Evolutionary conservation across 192 early-diverging fungal genomes (phyloP).

Genomic region (Backusella tuberculispora): DNA sequence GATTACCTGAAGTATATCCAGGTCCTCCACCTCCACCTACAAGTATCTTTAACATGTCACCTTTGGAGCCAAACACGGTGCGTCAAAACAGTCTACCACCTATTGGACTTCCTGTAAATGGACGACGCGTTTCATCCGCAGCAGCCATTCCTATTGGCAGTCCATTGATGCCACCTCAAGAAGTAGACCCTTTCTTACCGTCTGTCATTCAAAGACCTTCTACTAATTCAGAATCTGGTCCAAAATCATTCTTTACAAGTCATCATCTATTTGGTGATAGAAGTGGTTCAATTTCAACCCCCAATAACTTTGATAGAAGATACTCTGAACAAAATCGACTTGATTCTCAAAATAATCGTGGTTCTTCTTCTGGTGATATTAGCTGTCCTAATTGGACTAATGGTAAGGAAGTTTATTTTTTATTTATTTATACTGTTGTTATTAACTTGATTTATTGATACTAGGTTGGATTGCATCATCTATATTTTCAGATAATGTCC

Average conservation of each 20-base stretch:
- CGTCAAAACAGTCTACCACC: conserved; percentile 20
- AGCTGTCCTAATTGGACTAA: conserved; percentile 14
- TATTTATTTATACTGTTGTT: neutral
- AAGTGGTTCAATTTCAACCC: neutral
- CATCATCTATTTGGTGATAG: conserved; percentile 34
- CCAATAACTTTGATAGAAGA: conserved; percentile 4
- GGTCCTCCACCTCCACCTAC: neutral
- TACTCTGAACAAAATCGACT: neutral
- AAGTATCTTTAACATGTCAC: neutral
- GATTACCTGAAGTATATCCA: neutral
- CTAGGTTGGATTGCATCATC: conserved; percentile 32
- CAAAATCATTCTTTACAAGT: conserved; percentile 30
- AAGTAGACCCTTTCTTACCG: neutral
- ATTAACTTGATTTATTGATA: neutral
- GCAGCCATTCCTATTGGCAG: conserved; percentile 4
- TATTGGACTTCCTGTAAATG: conserved; percentile 26
- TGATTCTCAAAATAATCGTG: neutral
- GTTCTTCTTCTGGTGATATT: conserved; percentile 6
- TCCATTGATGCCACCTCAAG: neutral
- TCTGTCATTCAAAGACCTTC: conserved; percentile 19
- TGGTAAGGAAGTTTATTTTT: neutral
- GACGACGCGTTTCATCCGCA: conserved; percentile 19
- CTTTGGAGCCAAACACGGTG: neutral
- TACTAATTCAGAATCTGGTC: neutral
- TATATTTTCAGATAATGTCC: conserved; percentile 27